A percentile compares a stretch with the other conserved stretches of the same genome.
These are phyloP conservation scores for Brassica cretica DNA, from an alignment of 345 rosid species.

Conservation along the genomic window DNA sequence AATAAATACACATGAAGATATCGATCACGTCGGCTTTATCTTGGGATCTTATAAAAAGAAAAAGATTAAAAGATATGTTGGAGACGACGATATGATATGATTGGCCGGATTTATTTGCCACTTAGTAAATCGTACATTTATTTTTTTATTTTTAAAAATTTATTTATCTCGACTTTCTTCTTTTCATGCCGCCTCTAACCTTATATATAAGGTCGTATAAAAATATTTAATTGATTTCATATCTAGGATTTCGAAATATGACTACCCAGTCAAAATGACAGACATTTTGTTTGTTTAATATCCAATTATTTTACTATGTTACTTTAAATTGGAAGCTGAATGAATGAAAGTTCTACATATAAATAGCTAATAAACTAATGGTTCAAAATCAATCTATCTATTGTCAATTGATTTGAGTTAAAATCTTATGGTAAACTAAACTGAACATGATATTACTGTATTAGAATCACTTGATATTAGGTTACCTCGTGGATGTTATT, in stretches of 20 bases:
- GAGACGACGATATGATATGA: slow-evolving; percentile 35
- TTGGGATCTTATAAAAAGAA: slow-evolving; percentile 24
- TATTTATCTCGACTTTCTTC: slow-evolving; percentile 7
- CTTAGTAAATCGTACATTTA: slow-evolving; percentile 1
- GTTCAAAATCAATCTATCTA: neutral
- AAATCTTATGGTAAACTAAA: neutral
- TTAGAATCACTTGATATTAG: neutral
- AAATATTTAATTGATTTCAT: no score
- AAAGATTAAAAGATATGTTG: slow-evolving; percentile 27
- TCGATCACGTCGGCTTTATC: slow-evolving; percentile 38
- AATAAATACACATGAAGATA: slow-evolving; percentile 36
- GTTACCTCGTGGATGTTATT: neutral
- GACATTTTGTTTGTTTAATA: neutral
- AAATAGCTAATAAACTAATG: neutral
- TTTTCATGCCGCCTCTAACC: slow-evolving; percentile 2
- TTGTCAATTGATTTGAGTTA: neutral
- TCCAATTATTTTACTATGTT: neutral
- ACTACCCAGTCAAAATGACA: neutral
- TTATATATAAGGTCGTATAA: neutral
- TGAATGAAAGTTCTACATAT: neutral
- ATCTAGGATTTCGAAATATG: neutral
- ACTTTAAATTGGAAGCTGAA: neutral
- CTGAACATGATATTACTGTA: neutral
- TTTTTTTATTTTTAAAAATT: neutral
- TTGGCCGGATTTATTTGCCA: slow-evolving; percentile 28